These are phyloP conservation scores for Botrytis fabae DNA, from an alignment of 2,329 filamentous ascomycete species.

Conservation along the genomic window DNA sequence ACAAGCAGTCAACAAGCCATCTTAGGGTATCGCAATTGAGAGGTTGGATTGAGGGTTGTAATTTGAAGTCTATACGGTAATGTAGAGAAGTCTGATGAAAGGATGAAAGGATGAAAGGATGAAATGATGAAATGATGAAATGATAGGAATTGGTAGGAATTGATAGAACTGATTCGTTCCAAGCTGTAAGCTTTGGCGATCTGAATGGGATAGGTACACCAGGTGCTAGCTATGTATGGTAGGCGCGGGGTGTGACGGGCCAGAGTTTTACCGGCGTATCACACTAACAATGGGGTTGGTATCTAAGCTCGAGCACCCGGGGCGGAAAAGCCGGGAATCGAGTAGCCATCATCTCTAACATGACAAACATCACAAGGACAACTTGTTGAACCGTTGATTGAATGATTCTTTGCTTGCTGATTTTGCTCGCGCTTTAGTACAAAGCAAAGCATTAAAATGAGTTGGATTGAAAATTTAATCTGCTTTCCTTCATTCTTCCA, in stretches of 20 bases:
- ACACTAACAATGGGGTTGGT: neutral
- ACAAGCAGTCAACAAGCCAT: constrained; percentile 12
- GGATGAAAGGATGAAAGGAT: neutral
- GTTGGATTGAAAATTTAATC: constrained; percentile 4
- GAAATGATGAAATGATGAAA: neutral
- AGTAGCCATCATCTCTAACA: neutral
- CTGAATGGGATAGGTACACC: neutral
- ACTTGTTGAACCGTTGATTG: neutral
- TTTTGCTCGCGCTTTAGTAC: neutral
- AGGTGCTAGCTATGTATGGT: neutral
- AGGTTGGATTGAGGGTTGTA: neutral
- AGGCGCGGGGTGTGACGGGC: constrained; percentile 9
- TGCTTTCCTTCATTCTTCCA: neutral
- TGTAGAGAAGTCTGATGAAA: neutral
- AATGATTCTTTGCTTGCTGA: neutral
- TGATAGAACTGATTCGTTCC: neutral
- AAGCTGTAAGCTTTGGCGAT: neutral
- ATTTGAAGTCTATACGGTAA: neutral
- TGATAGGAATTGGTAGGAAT: neutral
- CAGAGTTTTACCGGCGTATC: constrained; percentile 6
- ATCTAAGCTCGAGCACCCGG: too few species aligned
- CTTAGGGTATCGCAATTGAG: neutral
- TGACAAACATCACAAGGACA: neutral
- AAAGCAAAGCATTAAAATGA: constrained; percentile 9
- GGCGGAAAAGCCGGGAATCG: neutral